These are phyloP conservation scores for Heteromeles arbutifolia DNA, from an alignment of 306 rosid genomes.

Conservation along the genomic window DNA sequence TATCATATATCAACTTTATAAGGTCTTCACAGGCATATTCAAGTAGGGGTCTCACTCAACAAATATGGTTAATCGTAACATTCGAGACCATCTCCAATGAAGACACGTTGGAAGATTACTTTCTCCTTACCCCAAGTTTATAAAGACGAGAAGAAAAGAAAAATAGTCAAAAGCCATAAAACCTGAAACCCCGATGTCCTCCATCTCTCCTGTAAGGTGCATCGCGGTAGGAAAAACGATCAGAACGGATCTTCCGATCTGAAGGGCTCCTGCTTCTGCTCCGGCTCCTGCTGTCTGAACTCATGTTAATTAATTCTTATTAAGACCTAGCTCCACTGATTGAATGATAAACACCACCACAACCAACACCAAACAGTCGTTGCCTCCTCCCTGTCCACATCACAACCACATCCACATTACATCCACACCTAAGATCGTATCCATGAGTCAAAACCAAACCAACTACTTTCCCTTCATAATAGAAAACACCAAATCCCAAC, in stretches of 20 bases:
- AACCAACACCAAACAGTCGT: conserved; percentile 58
- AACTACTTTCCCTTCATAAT: conserved; percentile 69
- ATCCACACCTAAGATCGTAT: conserved; percentile 81
- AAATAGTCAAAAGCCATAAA: conserved; percentile 39
- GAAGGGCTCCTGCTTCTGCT: conserved; percentile 95
- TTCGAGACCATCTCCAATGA: conserved; percentile 17
- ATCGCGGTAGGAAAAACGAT: conserved; percentile 87
- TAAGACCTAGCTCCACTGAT: conserved; percentile 61
- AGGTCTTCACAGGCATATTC: not conserved
- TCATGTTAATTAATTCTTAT: conserved; percentile 53
- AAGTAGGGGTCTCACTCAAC: not conserved
- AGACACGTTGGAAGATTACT: conserved; percentile 4
- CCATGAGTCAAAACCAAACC: conserved; percentile 71
- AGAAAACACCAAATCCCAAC: conserved; percentile 48
- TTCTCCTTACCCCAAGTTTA: conserved; percentile 26
- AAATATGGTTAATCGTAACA: not conserved
- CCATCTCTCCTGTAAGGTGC: conserved; percentile 97
- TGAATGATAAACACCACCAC: conserved; percentile 51
- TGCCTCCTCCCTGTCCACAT: conserved; percentile 97
- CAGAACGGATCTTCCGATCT: conserved; percentile 93
- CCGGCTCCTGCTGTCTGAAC: conserved; percentile 89
- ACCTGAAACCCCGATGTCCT: conserved; percentile 97
- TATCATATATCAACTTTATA: not conserved
- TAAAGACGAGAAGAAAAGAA: conserved; percentile 19
- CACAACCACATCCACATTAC: conserved; percentile 92